Evolutionary conservation across 2,329 filamentous ascomycete species (phyloP).

Genomic region (Hymenoscyphus repandus): DNA sequence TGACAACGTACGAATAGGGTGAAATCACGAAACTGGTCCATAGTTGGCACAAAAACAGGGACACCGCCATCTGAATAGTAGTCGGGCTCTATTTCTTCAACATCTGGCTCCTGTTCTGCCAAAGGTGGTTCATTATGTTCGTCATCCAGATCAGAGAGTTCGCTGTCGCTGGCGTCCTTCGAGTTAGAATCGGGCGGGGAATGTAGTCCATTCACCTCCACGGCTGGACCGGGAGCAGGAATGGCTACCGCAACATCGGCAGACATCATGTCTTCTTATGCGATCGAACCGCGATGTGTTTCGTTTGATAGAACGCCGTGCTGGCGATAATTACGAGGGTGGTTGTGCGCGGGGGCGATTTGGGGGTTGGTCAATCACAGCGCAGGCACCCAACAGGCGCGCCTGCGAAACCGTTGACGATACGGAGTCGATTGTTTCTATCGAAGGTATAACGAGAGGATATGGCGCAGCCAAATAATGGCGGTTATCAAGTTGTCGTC

Average conservation of each 20-base stretch:
- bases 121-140: constrained; percentile 12
- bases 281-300: constrained; percentile 16
- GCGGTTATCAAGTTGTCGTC: not conserved
- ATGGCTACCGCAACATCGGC: constrained; percentile 23
- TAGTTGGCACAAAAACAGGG: constrained; percentile 90
- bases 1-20: constrained; percentile 70
- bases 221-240: constrained; percentile 19
- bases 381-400: not conserved
- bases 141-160: constrained; percentile 58
- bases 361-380: not conserved
- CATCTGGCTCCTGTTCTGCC: constrained; percentile 60
- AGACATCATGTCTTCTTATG: constrained; percentile 27
- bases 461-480: not conserved
- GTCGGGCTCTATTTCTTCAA: constrained; percentile 75
- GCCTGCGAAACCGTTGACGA: not conserved
- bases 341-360: constrained; percentile 3
- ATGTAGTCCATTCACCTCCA: constrained; percentile 38
- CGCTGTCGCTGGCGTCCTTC: constrained; percentile 56
- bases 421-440: not conserved
- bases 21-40: constrained; percentile 93
- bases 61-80: constrained; percentile 81
- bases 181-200: constrained; percentile 62
- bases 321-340: constrained; percentile 7
- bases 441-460: not conserved
- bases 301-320: constrained; percentile 5